phyloP scores from a whole-genome alignment of 495 filamentous ascomycete species.

The Oidiodendron maius region DNA sequence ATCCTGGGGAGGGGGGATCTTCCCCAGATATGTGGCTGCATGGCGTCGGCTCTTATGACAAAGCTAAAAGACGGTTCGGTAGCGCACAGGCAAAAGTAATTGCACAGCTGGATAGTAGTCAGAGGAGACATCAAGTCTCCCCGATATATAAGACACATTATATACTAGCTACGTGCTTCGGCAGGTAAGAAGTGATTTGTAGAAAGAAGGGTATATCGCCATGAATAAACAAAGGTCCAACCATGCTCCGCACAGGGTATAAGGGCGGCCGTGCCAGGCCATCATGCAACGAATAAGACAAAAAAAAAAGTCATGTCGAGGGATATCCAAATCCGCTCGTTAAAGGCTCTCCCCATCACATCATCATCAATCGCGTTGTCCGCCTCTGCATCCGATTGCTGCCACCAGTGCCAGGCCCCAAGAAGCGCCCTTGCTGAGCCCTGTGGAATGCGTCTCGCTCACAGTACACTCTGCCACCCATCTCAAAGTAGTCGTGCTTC shows the following conservation, averaged over 20 bases:
- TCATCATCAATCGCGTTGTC: conserved; percentile 84
- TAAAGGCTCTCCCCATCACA: conserved; percentile 44
- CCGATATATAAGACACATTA: conserved; percentile 8
- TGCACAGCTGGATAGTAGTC: too few relatives aligned
- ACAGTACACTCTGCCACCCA: conserved; percentile 58
- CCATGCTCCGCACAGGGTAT: neutral
- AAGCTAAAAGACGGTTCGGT: too few relatives aligned
- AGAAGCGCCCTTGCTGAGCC: conserved; percentile 33
- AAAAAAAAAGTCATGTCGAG: neutral
- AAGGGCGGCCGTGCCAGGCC: neutral
- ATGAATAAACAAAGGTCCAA: neutral
- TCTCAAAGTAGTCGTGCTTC: conserved; percentile 58
- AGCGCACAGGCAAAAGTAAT: too few relatives aligned
- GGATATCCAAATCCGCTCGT: too few relatives aligned
- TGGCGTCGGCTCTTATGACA: too few relatives aligned
- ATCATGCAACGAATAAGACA: neutral
- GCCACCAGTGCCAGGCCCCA: conserved; percentile 20
- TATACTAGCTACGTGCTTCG: neutral
- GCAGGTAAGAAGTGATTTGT: too few relatives aligned
- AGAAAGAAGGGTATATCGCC: conserved; percentile 6
- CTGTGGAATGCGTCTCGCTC: conserved; percentile 76
- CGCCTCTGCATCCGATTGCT: conserved; percentile 59
- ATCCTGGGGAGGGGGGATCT: too few relatives aligned
- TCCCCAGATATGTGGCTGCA: too few relatives aligned
- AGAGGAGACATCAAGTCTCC: too few relatives aligned